phyloP scores from a whole-genome alignment of 495 filamentous ascomycete genomes.

The Neurospora sp. region DNA sequence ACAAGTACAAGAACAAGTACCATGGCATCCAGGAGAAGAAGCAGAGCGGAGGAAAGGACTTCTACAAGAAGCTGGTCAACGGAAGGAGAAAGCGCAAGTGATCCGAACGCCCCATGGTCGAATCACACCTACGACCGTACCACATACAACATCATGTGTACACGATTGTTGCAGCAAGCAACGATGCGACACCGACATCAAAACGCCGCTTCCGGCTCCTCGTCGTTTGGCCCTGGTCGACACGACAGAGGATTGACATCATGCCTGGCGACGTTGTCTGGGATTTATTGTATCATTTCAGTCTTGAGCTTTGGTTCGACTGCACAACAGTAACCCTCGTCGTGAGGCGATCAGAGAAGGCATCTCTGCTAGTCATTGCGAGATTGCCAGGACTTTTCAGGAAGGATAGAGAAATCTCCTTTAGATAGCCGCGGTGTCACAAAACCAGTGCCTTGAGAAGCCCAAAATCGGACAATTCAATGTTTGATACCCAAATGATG shows the following conservation, averaged over 20 bases:
- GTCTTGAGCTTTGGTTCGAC: neutral
- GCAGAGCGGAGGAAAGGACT: slow-evolving; percentile 17
- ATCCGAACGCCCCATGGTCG: slow-evolving; percentile 1
- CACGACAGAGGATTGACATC: neutral
- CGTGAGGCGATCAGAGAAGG: neutral
- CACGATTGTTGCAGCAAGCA: neutral
- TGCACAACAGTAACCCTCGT: neutral
- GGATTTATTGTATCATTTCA: neutral
- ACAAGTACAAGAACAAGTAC: slow-evolving; percentile 29
- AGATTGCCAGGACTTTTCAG: neutral
- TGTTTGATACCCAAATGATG: neutral
- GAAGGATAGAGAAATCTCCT: neutral
- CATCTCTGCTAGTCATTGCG: neutral
- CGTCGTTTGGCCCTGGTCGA: neutral
- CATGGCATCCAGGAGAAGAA: slow-evolving; percentile 25
- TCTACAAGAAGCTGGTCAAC: slow-evolving; percentile 26
- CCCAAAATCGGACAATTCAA: neutral
- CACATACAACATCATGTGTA: neutral
- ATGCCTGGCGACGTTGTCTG: neutral
- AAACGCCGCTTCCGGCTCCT: neutral
- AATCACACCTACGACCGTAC: neutral
- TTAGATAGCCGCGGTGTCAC: neutral
- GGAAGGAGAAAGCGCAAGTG: slow-evolving; percentile 16
- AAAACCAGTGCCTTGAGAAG: neutral
- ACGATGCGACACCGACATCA: neutral